Evolutionary conservation across 2,329 filamentous ascomycete genomes (phyloP), one percentile per base, ranked within the genome.

Genomic region (Aspergillus tubingensis): DNA sequence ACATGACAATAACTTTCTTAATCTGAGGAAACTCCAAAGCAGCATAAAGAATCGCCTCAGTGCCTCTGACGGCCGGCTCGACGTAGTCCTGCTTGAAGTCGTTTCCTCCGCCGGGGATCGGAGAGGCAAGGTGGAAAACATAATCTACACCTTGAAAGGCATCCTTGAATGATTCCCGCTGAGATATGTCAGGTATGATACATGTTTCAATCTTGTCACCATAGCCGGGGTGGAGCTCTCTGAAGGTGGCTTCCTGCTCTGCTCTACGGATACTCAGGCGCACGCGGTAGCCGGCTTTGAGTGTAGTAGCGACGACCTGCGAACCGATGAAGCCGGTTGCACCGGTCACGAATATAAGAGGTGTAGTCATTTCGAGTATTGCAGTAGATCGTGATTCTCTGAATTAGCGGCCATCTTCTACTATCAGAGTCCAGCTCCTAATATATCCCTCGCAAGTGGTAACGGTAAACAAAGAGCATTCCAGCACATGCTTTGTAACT

Each of bases 261-360:
- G 58, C 56, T 15, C 60, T 63, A 7, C 66, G 65, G 17, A 68
- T 59, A 47, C 50, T 36, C 8, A 69, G 39, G 17, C 65, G 66
- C 0, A 68, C 55, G 3, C 62, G 59, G 25, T 70, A 63, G 2
- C 67, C 65, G 15, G 65, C 64, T 30, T 60, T 56, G 8, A 70
- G 48, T 15, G 62, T 51, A 3, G 38, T 43, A 2, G 47, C 47
- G n/a, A 62, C 58, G 7, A 62, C 56, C 4, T 61, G 48, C 7
- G 61, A 58, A n/a, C 67, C 67, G 41, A 70, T 68, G 54, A 70
- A 70, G 36, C 65, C 68, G 10, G 65, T 69, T 4, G 65, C 61
- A 17, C 67, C 68, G 32, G 68, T 69, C 27, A 70, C 62, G 21
- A 70, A 66, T 17, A 68, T 25, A 2, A 65, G 57, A 1, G 59